Conservation (phyloP, 257 asterid genomes). For the Craterostigma plantagineum region DNA sequence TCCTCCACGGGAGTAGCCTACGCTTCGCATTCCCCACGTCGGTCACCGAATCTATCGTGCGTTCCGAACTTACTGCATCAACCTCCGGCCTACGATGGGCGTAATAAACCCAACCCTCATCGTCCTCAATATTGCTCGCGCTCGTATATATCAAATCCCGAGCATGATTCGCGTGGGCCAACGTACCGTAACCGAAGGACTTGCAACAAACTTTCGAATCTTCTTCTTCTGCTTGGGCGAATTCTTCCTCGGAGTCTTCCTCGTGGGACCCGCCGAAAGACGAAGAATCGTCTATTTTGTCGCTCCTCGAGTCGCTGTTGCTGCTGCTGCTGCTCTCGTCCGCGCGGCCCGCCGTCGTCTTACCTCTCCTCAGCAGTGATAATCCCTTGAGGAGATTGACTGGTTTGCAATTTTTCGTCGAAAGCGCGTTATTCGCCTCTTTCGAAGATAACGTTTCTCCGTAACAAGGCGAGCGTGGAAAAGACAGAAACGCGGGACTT, state of each 20-base stretch:
- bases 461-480: conserved; percentile 7
- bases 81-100: no score
- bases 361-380: conserved; percentile 5
- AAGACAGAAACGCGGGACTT: neutral
- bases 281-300: conserved; percentile 26
- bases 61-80: no score
- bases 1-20: conserved; percentile 64
- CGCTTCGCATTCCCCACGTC: conserved; percentile 20
- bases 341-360: no score
- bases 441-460: conserved; percentile 19
- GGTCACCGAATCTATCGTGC: conserved; percentile 8
- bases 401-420: no score
- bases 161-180: conserved; percentile 47
- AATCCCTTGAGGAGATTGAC: no score
- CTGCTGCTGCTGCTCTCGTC: conserved; percentile 49
- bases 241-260: conserved; percentile 20
- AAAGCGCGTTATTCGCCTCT: neutral
- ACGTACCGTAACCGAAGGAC: conserved; percentile 45
- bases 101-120: conserved; percentile 46
- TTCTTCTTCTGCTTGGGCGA: conserved; percentile 3
- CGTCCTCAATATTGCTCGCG: conserved; percentile 34
- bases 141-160: conserved; percentile 24
- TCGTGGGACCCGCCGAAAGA: conserved; percentile 27
- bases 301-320: conserved; percentile 27
- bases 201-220: conserved; percentile 17